Evolutionary conservation across 1,284 basidiomycete genomes (phyloP).

Genomic region (Dichomitus squalens): DNA sequence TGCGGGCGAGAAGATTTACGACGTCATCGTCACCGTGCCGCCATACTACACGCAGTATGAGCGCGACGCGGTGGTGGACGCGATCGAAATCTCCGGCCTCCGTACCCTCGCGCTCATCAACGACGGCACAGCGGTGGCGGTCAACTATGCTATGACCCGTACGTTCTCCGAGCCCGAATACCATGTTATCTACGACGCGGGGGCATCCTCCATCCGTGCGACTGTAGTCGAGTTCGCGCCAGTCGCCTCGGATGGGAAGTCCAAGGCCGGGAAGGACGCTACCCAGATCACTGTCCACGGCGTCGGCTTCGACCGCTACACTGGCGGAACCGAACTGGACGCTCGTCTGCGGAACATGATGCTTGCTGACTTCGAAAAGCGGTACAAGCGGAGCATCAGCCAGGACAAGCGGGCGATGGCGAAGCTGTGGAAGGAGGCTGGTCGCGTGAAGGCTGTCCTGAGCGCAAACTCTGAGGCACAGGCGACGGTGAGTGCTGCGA

Average conservation of each 20-base stretch:
- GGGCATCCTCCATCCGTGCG: conserved; percentile 86
- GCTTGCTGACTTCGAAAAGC: conserved; percentile 73
- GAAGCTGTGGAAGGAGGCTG: conserved; percentile 93
- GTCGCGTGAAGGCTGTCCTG: conserved; percentile 88
- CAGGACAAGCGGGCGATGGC: conserved; percentile 88
- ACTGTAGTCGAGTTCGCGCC: conserved; percentile 84
- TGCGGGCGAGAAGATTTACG: conserved; percentile 76
- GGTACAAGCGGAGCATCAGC: conserved; percentile 64
- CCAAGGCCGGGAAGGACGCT: conserved; percentile 54
- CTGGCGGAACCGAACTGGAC: conserved; percentile 86
- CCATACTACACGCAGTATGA: conserved; percentile 87
- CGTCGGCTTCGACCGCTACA: conserved; percentile 79
- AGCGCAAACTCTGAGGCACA: conserved; percentile 89
- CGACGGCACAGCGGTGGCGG: conserved; percentile 90
- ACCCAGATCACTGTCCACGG: conserved; percentile 80
- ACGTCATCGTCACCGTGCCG: conserved; percentile 87
- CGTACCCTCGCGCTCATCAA: conserved; percentile 85
- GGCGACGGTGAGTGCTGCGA: conserved; percentile 56
- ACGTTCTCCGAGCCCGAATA: conserved; percentile 82
- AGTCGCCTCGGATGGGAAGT: conserved; percentile 47
- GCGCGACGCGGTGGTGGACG: conserved; percentile 88
- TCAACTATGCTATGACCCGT: conserved; percentile 97
- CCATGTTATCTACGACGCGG: conserved; percentile 94
- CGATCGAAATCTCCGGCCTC: conserved; percentile 89
- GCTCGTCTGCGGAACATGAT: conserved; percentile 84